Percentiles rank a stretch among this genome's conserved stretches.
These are phyloP conservation scores for Pseudogymnoascus sp. DNA, from an alignment of 2,329 filamentous ascomycete species.

Conservation along the genomic window DNA sequence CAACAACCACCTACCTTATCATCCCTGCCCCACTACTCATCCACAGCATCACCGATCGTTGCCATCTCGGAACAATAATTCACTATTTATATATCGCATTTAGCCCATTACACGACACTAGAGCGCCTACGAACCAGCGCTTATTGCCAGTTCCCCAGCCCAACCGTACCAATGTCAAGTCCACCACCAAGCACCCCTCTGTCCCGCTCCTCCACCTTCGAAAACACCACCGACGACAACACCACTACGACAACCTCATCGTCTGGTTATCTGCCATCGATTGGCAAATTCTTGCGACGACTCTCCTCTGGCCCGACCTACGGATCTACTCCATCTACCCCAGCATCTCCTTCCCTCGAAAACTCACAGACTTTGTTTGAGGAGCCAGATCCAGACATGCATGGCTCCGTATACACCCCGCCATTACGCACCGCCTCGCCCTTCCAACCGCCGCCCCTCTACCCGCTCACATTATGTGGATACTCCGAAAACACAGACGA, in stretches of 20 bases:
- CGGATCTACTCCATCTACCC: background rate
- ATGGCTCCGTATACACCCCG: constrained; percentile 20
- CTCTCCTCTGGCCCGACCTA: constrained; percentile 45
- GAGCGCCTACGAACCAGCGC: background rate
- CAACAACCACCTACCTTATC: constrained; percentile 6
- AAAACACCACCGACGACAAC: background rate
- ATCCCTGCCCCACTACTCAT: constrained; percentile 1
- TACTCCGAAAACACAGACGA: constrained; percentile 51
- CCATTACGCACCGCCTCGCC: constrained; percentile 56
- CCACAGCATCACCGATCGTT: constrained; percentile 3
- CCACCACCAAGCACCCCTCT: background rate
- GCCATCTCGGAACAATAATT: constrained; percentile 6
- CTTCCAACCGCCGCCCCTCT: constrained; percentile 81
- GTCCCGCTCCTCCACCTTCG: background rate
- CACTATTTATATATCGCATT: constrained; percentile 6
- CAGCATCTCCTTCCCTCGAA: background rate
- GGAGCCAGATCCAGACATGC: constrained; percentile 2
- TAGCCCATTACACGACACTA: constrained; percentile 3
- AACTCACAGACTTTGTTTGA: constrained; percentile 5
- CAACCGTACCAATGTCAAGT: background rate
- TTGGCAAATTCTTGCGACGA: constrained; percentile 47
- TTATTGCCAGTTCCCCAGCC: background rate
- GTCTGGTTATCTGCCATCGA: background rate
- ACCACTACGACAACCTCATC: background rate
- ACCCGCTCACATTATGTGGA: constrained; percentile 64